These are phyloP conservation scores for Sicyos edulis DNA, from an alignment of 306 rosid species.

Conservation along the genomic window DNA sequence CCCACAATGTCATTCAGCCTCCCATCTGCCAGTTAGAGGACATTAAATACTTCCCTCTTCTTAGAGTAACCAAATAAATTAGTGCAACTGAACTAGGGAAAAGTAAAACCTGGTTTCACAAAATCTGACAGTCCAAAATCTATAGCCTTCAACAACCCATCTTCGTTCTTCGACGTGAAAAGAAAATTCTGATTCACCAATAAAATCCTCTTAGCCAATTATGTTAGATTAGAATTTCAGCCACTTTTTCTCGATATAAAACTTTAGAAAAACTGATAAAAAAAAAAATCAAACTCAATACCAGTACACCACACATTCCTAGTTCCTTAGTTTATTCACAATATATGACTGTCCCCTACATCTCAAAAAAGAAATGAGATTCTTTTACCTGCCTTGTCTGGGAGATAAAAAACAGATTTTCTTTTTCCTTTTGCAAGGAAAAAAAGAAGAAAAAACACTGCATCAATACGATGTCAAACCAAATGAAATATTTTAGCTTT, in stretches of 20 bases:
- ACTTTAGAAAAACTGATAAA: no score
- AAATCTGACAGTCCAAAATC: constrained; percentile 96
- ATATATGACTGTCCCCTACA: neutral
- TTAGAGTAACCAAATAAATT: neutral
- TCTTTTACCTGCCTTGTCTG: neutral
- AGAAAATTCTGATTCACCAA: constrained; percentile 75
- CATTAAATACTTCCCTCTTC: constrained; percentile 9
- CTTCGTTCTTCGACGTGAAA: constrained; percentile 67
- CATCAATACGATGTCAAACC: neutral
- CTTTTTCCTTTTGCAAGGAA: neutral
- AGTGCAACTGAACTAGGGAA: neutral
- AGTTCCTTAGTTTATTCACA: constrained; percentile 3
- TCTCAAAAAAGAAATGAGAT: neutral
- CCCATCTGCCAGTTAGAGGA: constrained; percentile 58
- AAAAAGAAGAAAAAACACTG: neutral
- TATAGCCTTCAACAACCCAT: constrained; percentile 81
- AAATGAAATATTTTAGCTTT: neutral
- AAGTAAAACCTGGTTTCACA: constrained; percentile 83
- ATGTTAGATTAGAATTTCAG: neutral
- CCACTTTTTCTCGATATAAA: neutral
- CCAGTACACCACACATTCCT: neutral
- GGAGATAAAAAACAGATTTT: neutral
- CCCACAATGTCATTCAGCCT: constrained; percentile 89
- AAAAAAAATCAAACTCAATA: neutral
- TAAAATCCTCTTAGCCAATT: constrained; percentile 21